These are phyloP conservation scores for Nakazawaea ernobii DNA, from an alignment of 805 yeast species.

Conservation along the genomic window DNA sequence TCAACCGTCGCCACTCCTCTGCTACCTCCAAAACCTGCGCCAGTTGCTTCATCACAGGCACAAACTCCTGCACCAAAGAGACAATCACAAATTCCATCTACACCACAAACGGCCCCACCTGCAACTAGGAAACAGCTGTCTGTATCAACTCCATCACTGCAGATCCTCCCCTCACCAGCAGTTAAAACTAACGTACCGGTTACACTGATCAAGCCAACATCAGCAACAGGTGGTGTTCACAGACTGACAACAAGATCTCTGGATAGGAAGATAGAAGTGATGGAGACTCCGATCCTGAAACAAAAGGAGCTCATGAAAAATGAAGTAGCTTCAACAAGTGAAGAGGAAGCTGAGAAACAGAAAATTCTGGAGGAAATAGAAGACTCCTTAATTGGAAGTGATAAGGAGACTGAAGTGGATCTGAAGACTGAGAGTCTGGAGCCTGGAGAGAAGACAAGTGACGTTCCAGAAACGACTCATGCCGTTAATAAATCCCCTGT, in stretches of 20 bases:
- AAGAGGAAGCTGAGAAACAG: constrained; percentile 8
- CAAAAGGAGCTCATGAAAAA: constrained; percentile 7
- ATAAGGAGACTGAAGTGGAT: constrained; percentile 1
- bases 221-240: constrained; percentile 6
- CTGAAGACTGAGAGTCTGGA: neutral
- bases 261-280: constrained; percentile 9
- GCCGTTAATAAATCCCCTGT: too few species aligned
- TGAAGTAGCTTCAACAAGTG: constrained; percentile 1
- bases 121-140: neutral
- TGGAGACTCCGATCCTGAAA: constrained; percentile 10
- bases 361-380: constrained; percentile 5
- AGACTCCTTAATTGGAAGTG: constrained; percentile 3
- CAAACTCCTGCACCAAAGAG: neutral
- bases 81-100: neutral
- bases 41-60: neutral
- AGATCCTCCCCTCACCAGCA: neutral
- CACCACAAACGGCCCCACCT: constrained; percentile 1
- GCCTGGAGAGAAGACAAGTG: constrained; percentile 6
- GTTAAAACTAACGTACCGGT: neutral
- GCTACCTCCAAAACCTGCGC: constrained; percentile 9
- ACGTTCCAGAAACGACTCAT: neutral
- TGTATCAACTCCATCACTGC: neutral
- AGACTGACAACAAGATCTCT: constrained; percentile 9
- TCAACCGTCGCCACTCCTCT: constrained; percentile 7
- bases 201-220: constrained; percentile 12